Percentiles rank a stretch among this genome's conserved stretches.
phyloP scores from a whole-genome alignment of 2,329 filamentous ascomycete species.

The Fusarium sarcochroum region DNA sequence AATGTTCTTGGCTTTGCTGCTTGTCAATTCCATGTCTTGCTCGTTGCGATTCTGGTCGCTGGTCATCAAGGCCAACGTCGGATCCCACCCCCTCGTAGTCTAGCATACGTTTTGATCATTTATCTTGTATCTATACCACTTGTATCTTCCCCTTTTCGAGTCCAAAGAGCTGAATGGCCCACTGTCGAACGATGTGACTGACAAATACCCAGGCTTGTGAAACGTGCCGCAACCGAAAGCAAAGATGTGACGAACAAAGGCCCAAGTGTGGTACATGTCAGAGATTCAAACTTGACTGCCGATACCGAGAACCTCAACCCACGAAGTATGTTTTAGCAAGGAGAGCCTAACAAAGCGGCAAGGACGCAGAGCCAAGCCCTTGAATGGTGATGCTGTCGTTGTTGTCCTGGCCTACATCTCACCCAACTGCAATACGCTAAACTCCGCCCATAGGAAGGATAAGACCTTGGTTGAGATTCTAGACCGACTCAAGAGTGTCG shows the following conservation, averaged over 20 bases:
- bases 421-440: constrained; percentile 27
- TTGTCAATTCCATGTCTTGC: background rate
- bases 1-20: background rate
- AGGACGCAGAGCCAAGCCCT: constrained; percentile 18
- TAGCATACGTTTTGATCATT: background rate
- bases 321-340: constrained; percentile 68
- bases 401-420: constrained; percentile 16
- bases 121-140: background rate
- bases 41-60: constrained; percentile 5
- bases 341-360: constrained; percentile 17
- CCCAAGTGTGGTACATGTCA: constrained; percentile 73
- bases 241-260: constrained; percentile 74
- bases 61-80: background rate
- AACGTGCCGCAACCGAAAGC: constrained; percentile 71
- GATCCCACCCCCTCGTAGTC: background rate
- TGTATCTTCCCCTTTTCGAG: background rate
- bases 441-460: constrained; percentile 65
- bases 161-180: background rate
- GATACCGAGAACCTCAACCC: constrained; percentile 71
- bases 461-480: constrained; percentile 74
- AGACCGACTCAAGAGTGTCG: constrained; percentile 67
- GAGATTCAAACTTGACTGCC: constrained; percentile 70
- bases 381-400: constrained; percentile 14
- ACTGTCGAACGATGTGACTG: constrained; percentile 11
- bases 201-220: constrained; percentile 64